Evolutionary conservation across 164 flowering plant species (phyloP).

Genomic region (Dillenia turbinata): DNA sequence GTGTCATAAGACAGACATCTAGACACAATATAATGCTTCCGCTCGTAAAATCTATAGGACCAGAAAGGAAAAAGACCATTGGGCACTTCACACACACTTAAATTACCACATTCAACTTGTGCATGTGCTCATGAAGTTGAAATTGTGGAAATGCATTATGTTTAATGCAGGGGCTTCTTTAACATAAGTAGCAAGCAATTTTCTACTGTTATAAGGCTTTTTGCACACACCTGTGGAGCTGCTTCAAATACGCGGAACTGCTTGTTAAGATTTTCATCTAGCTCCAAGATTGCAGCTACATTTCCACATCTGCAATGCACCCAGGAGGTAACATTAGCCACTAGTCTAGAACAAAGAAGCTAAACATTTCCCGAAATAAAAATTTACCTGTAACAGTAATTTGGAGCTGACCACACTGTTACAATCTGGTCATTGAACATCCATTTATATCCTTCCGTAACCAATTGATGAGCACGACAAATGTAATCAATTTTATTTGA

Average conservation of each 20-base stretch:
- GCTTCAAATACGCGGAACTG: slow-evolving; percentile 95
- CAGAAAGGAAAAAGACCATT: background rate
- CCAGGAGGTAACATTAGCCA: slow-evolving; percentile 8
- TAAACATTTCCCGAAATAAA: background rate
- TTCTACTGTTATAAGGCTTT: slow-evolving; percentile 2
- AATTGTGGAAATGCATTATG: background rate
- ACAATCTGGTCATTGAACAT: slow-evolving; percentile 96
- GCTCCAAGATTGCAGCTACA: slow-evolving; percentile 97
- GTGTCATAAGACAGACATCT: too few relatives aligned
- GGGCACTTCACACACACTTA: background rate
- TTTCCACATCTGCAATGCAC: slow-evolving; percentile 85
- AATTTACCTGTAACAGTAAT: slow-evolving; percentile 91
- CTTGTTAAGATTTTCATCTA: slow-evolving; percentile 89
- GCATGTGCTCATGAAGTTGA: background rate
- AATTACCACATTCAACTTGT: background rate
- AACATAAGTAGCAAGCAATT: background rate
- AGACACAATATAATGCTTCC: too few relatives aligned
- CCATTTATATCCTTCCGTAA: slow-evolving; percentile 99
- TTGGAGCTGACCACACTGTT: slow-evolving; percentile 99
- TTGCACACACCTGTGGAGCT: slow-evolving; percentile 81
- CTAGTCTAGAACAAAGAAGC: background rate
- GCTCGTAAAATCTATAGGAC: background rate
- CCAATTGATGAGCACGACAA: slow-evolving; percentile 98
- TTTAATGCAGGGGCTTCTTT: background rate
- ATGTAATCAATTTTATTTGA: slow-evolving; percentile 88